Conservation (phyloP, 78 protist genomes). For the Bigelowiella natans region DNA sequence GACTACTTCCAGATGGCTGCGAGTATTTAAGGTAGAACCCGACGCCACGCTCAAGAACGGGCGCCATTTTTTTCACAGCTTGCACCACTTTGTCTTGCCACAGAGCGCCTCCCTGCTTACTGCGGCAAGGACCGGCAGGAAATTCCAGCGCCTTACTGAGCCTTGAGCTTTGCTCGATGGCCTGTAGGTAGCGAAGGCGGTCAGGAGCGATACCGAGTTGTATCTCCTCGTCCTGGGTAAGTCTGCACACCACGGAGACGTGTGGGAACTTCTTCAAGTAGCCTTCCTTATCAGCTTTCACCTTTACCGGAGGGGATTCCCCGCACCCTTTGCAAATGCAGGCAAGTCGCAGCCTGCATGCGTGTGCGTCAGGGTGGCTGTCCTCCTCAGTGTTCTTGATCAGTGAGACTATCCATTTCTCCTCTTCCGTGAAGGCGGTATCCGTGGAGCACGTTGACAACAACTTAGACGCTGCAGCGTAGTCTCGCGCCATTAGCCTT, state of each 20-base stretch:
- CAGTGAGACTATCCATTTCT: conserved; percentile 1
- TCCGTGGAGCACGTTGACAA: conserved; percentile 7
- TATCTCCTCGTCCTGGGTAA: conserved; percentile 12
- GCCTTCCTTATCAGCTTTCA: neutral
- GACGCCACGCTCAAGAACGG: neutral
- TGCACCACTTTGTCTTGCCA: neutral
- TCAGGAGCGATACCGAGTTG: neutral
- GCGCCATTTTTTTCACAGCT: neutral
- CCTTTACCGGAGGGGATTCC: neutral
- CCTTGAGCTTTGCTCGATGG: neutral
- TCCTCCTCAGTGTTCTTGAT: conserved; percentile 1
- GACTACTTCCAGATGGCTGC: neutral
- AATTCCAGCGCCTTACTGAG: neutral
- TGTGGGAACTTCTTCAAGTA: neutral
- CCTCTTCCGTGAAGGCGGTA: conserved; percentile 11
- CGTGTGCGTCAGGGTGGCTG: conserved; percentile 36
- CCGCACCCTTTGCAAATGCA: neutral
- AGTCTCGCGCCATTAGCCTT: conserved; percentile 1
- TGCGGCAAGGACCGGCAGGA: neutral
- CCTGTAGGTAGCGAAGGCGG: neutral
- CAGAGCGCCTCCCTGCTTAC: neutral
- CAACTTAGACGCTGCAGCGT: conserved; percentile 6
- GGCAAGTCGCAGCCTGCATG: conserved; percentile 31
- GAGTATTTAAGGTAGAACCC: neutral
- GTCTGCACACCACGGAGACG: conserved; percentile 25